Evolutionary conservation across 2,329 filamentous ascomycete genomes (phyloP).

Genomic region (Tolypocladium paradoxum): DNA sequence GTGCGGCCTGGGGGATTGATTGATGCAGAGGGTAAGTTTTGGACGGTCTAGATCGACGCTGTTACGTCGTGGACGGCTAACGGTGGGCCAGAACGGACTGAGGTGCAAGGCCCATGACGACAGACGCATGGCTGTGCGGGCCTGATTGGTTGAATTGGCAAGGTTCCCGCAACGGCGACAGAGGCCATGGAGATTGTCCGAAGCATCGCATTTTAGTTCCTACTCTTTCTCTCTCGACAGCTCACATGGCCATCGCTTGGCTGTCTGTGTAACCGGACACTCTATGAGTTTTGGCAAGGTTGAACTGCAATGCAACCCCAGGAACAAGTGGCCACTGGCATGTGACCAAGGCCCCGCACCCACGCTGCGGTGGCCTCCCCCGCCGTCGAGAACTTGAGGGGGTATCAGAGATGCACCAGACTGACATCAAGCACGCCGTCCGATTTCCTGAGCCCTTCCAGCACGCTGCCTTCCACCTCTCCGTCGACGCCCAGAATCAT

Average conservation of each 20-base stretch:
- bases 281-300: neutral
- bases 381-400: neutral
- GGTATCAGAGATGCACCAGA: slow-evolving; percentile 31
- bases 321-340: neutral
- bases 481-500: slow-evolving; percentile 73
- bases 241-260: neutral
- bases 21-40: neutral
- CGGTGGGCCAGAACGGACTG: neutral
- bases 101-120: neutral
- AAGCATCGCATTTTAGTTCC: too few species aligned
- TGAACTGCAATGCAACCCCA: neutral
- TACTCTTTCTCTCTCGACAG: neutral
- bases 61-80: slow-evolving; percentile 1
- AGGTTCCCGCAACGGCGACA: neutral
- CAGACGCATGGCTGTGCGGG: neutral
- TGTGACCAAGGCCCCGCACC: neutral
- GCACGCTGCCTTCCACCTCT: slow-evolving; percentile 45
- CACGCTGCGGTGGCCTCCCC: neutral
- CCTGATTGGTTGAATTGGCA: neutral
- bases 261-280: neutral
- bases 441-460: slow-evolving; percentile 34
- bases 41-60: neutral
- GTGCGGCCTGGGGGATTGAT: neutral
- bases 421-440: slow-evolving; percentile 47
- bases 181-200: neutral